phyloP scores from a whole-genome alignment of 345 rosid species.

The Salix brachista region DNA sequence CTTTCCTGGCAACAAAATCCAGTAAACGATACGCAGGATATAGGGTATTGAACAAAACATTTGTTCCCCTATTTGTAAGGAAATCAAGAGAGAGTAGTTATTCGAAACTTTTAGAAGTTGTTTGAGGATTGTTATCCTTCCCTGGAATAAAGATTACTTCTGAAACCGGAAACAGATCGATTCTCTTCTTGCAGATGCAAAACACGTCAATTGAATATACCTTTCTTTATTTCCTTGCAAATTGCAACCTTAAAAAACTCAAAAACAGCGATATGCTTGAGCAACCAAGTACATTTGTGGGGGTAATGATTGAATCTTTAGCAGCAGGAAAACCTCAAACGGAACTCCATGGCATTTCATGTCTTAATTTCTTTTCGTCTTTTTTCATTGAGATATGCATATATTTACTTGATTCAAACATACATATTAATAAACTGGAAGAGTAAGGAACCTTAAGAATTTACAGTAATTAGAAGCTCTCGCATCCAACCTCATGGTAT shows the following conservation, averaged over 20 bases:
- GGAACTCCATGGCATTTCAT: background rate
- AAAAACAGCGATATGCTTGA: background rate
- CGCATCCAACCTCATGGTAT: too few species aligned
- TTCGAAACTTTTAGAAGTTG: constrained; percentile 3
- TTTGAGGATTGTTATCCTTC: background rate
- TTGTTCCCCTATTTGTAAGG: background rate
- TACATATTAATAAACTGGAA: background rate
- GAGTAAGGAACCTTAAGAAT: too few species aligned
- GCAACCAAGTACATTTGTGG: background rate
- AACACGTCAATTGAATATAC: background rate
- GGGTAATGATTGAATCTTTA: background rate
- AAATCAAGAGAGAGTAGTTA: background rate
- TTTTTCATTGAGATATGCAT: background rate
- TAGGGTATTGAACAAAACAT: background rate
- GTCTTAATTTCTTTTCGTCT: background rate
- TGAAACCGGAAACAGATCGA: constrained; percentile 10
- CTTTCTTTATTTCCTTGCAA: background rate
- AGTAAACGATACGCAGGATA: background rate
- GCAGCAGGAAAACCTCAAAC: background rate
- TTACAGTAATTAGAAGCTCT: too few species aligned
- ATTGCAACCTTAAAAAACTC: background rate
- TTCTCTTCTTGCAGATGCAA: constrained; percentile 15
- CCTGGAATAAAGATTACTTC: constrained; percentile 5
- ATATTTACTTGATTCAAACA: background rate
- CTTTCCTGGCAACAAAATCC: background rate